Evolutionary conservation across 1,139 yeast species (phyloP).

Genomic region (Hanseniaspora gamundiae): DNA sequence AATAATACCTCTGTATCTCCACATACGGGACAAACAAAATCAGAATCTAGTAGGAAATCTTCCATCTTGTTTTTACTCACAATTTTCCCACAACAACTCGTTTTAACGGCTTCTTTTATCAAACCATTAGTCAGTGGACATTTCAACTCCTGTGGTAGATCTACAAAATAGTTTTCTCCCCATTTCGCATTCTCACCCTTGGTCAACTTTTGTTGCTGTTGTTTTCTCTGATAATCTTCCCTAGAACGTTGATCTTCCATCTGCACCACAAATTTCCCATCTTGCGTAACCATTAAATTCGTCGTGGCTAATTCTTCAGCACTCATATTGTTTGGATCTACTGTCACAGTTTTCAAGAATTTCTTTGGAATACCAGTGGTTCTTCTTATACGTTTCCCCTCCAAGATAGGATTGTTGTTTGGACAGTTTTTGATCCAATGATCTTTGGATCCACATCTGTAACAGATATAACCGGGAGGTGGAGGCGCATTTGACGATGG

Average conservation of each 20-base stretch:
- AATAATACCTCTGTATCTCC: slow-evolving; percentile 58
- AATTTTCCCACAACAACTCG: slow-evolving; percentile 53
- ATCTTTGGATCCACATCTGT: slow-evolving; percentile 91
- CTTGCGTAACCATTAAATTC: slow-evolving; percentile 81
- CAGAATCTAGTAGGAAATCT: slow-evolving; percentile 62
- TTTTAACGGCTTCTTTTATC: slow-evolving; percentile 63
- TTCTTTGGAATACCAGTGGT: slow-evolving; percentile 97
- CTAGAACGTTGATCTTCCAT: slow-evolving; percentile 90
- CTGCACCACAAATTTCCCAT: slow-evolving; percentile 90
- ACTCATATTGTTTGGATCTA: slow-evolving; percentile 47
- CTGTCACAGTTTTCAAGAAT: slow-evolving; percentile 63
- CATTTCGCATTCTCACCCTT: slow-evolving; percentile 33
- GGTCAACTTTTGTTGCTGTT: slow-evolving; percentile 32
- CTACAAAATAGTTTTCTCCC: slow-evolving; percentile 20
- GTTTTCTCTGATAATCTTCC: slow-evolving; percentile 72
- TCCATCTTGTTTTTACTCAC: slow-evolving; percentile 59
- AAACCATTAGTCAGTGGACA: slow-evolving; percentile 51
- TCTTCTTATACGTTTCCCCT: slow-evolving; percentile 78
- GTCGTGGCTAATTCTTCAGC: slow-evolving; percentile 54
- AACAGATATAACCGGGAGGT: slow-evolving; percentile 92
- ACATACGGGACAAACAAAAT: slow-evolving; percentile 88
- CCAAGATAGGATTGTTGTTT: slow-evolving; percentile 78
- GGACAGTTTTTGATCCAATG: slow-evolving; percentile 98
- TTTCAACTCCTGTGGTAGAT: slow-evolving; percentile 33
- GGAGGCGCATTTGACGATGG: slow-evolving; percentile 35